Conservation (phyloP, 768 basidiomycete species). For the Hypsizygus marmoreus region DNA sequence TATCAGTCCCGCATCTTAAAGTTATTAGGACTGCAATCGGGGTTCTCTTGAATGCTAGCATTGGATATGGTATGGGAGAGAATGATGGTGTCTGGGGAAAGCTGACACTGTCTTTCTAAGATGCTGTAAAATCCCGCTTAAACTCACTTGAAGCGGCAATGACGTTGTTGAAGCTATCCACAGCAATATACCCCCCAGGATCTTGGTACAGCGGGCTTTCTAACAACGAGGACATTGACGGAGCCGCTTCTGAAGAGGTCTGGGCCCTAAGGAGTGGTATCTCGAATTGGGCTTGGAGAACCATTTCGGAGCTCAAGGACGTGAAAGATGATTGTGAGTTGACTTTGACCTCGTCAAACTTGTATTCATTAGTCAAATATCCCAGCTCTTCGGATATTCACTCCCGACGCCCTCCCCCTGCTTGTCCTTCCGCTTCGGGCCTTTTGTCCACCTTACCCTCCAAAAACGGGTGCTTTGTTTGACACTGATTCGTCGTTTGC, state of each 20-base stretch:
- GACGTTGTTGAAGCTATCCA: constrained; percentile 68
- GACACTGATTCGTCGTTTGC: constrained; percentile 41
- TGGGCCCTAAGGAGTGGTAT: constrained; percentile 69
- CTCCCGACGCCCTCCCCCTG: constrained; percentile 62
- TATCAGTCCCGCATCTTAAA: constrained; percentile 65
- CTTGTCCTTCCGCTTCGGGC: constrained; percentile 58
- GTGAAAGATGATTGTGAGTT: constrained; percentile 68
- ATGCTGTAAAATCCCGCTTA: constrained; percentile 69
- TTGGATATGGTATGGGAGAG: constrained; percentile 65
- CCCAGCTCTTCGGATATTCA: constrained; percentile 59
- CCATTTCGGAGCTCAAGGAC: constrained; percentile 71
- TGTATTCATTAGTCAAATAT: not conserved
- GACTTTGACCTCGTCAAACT: not conserved
- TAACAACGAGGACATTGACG: constrained; percentile 21
- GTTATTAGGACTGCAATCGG: constrained; percentile 79
- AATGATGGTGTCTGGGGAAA: not conserved
- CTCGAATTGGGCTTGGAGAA: constrained; percentile 78
- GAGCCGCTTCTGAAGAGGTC: constrained; percentile 43
- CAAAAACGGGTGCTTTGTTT: constrained; percentile 38
- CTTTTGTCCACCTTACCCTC: constrained; percentile 58
- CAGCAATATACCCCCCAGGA: constrained; percentile 71
- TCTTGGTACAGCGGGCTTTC: constrained; percentile 53
- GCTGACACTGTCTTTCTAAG: constrained; percentile 36
- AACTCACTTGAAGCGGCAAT: constrained; percentile 68
- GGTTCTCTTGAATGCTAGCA: constrained; percentile 73